Base-by-base conservation (phyloP, 1,284 basidiomycete species). In the Ustilago shanxiensis region DNA sequence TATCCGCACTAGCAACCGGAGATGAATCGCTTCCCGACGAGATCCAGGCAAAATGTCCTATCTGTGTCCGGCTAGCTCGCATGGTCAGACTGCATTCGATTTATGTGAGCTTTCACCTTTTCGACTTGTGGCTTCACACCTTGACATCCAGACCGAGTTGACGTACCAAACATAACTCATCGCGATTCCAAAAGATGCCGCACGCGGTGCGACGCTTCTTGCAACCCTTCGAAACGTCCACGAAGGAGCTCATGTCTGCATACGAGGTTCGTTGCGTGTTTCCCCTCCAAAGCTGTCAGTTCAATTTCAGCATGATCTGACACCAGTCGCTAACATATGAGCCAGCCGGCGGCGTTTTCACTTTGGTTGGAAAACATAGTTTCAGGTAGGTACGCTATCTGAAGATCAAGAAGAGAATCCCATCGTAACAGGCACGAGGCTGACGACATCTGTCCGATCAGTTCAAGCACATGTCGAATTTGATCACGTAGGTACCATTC, bases 391-490 rank as follows among this genome's bases (percentile, higher is more conserved):
- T 3, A 18, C 2, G 14, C 13, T 13, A 13, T 3, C 9, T 5
- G n/a, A 18, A 45, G 44, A 31, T 14, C 11, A n/a, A 14, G 29
- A 26, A 18, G 26, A 56, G 2, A 54, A 9, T 20, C 26, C 18
- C 16, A 16, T 14, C 26, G 24, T 31, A 28, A 24, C 10, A 16
- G 26, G 29, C 10, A 18, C 6, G 13, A 35, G 20, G 22, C 26
- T 41, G 24, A 18, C 37, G 7, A 11, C 54, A 7, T 44, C 13
- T 22, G 16, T 3, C 24, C 9, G 13, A 20, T 24, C 51, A 74
- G 72, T 60, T 74, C 45, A 61, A 70, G 29, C 73, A 77, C 18
- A 77, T 72, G 73, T 68, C 73, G 16, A 45, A 66, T 16, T 33
- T 60, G 59, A 66, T 72, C 29, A 50, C 50, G 73, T 72, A 49